Percentiles rank a stretch among this genome's conserved stretches.
Evolutionary conservation across 2,329 filamentous ascomycete species (phyloP).

Genomic region (Cladophialophora yegresii): DNA sequence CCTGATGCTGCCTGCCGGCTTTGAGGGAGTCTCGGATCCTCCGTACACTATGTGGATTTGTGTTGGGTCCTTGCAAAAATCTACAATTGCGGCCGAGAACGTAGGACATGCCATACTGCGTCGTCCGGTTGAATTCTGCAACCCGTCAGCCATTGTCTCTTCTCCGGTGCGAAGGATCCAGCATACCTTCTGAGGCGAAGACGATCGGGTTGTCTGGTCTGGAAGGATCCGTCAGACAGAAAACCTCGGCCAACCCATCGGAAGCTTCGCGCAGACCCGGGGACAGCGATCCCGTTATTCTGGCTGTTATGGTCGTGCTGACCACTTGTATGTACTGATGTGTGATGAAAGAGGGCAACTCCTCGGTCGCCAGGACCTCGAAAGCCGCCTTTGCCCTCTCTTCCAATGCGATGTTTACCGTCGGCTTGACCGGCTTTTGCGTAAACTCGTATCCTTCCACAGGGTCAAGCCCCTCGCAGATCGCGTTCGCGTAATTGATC

Average conservation of each 20-base stretch:
- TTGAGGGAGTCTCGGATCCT: constrained; percentile 64
- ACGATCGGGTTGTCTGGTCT: constrained; percentile 73
- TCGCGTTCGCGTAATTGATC: constrained; percentile 69
- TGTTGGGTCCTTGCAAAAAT: constrained; percentile 74
- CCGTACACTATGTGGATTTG: constrained; percentile 63
- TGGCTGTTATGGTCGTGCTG: constrained; percentile 66
- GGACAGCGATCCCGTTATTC: constrained; percentile 68
- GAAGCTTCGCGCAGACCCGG: constrained; percentile 67
- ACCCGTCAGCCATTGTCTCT: constrained; percentile 9
- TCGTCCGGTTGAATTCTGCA: constrained; percentile 70
- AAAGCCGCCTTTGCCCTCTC: constrained; percentile 67
- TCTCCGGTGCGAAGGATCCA: background rate
- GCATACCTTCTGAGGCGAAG: constrained; percentile 70
- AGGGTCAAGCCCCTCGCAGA: constrained; percentile 62
- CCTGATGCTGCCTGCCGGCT: constrained; percentile 68
- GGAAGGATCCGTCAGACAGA: constrained; percentile 74
- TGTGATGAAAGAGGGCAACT: constrained; percentile 71
- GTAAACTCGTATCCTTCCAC: constrained; percentile 61
- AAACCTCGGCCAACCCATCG: constrained; percentile 74
- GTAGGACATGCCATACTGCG: constrained; percentile 73
- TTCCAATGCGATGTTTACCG: constrained; percentile 61
- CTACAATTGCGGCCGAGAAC: constrained; percentile 75
- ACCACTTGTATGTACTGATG: constrained; percentile 69
- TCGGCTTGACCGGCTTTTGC: constrained; percentile 52
- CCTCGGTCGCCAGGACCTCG: constrained; percentile 64